Evolutionary conservation across 148 eudicot genomes (phyloP), one percentile per base, ranked within the genome.

Genomic region (Spergularia bocconei): DNA sequence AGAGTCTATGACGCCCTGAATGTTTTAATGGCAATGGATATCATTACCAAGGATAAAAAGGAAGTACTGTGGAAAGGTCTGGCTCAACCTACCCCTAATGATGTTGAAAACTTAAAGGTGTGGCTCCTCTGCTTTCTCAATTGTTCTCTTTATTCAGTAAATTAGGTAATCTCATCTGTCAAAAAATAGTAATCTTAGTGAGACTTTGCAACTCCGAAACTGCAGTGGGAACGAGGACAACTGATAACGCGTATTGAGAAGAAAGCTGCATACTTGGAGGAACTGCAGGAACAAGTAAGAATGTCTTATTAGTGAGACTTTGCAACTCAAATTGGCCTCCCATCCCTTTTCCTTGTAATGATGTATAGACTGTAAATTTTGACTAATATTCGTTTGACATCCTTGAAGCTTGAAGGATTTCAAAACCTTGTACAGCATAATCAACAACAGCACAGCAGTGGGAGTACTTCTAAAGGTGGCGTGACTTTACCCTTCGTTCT

Each of bases 41-140:
- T 94, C 39, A 91, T 94, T 54, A 85, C 95, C 15, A 91, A 91
- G 76, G 98, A 91, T 71, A 94, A 90, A 76, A 94, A 94, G 74
- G 97, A 94, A 71, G 91, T 94, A 73, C 97, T 88, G 52, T 94
- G 98, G 98, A 91, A 72, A 80, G 98, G 98, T 78, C 84, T 94
- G 39, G 97, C 98, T 82, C 86, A 86, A 21, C 81, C 91, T 78
- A 91, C 82, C 85, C 39, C 88, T 80, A 82, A 78, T 63, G 93
- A 91, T 73, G 80, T 90, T 77, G 97, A 95, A 83, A 87, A 91
- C 72, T 70, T 92, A 20, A 92, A 92, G 98, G 96, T 91, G 81
- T 69, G 72, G 41, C 38, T 25, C 38, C 55, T 71, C 62, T 69
- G 39, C 51, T 78, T 0, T 14, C 36, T 39, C 20, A 57, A 62